Conservation (phyloP, 139 green algal species). For the Micractinium conductrix region DNA sequence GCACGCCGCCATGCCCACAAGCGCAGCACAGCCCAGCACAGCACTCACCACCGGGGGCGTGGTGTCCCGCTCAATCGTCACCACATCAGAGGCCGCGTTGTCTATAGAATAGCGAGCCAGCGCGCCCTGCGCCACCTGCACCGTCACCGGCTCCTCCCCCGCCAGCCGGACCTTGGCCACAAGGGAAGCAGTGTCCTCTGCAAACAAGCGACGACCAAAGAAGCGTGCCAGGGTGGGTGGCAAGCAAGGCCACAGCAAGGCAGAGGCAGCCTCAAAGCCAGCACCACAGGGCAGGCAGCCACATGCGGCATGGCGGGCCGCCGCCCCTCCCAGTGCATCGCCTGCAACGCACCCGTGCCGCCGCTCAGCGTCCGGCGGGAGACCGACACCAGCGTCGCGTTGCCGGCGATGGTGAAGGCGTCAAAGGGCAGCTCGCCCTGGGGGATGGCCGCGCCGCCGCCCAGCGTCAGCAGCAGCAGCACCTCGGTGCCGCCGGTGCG, state of each 20-base stretch:
- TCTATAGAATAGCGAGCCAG: constrained; percentile 5
- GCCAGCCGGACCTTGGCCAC: not conserved
- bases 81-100: constrained; percentile 23
- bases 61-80: constrained; percentile 29
- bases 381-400: not conserved
- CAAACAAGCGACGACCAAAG: too few species aligned
- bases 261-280: not conserved
- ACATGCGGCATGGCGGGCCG: not conserved
- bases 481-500: constrained; percentile 14
- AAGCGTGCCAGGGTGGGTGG: not conserved
- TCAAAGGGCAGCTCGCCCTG: not conserved
- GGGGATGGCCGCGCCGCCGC: not conserved
- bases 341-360: not conserved
- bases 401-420: not conserved
- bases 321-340: not conserved
- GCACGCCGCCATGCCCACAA: too few species aligned
- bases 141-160: not conserved
- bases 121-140: constrained; percentile 3
- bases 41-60: constrained; percentile 17
- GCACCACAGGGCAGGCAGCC: not conserved
- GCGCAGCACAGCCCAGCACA: too few species aligned
- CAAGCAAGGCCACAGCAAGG: too few species aligned
- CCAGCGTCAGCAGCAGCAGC: constrained; percentile 9
- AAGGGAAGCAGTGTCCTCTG: too few species aligned
- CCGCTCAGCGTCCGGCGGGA: too few species aligned